These are phyloP conservation scores for Colletotrichum sojae DNA, from an alignment of 2,329 filamentous ascomycete genomes.

Conservation along the genomic window DNA sequence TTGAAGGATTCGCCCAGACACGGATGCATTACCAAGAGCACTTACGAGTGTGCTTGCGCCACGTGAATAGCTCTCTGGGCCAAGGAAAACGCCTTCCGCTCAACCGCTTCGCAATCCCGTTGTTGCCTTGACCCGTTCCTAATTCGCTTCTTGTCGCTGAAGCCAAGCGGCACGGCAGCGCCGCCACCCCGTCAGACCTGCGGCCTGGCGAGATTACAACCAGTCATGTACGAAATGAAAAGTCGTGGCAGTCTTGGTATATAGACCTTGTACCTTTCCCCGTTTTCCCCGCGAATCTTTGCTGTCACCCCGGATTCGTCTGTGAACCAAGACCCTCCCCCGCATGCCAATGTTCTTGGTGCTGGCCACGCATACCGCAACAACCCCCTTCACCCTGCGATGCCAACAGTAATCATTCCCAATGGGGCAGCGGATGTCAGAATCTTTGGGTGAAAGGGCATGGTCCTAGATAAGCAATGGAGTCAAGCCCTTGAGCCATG, in stretches of 20 bases:
- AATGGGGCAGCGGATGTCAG: constrained; percentile 3
- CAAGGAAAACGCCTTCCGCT: not conserved
- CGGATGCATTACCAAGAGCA: not conserved
- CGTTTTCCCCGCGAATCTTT: not conserved
- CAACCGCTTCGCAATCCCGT: not conserved
- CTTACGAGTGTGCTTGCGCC: not conserved
- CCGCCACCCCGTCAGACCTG: constrained; percentile 1
- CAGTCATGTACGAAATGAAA: not conserved
- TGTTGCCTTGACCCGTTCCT: not conserved
- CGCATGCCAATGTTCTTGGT: constrained; percentile 13
- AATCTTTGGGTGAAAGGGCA: not conserved
- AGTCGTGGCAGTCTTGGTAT: not conserved
- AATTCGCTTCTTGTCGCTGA: not conserved
- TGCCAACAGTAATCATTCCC: not conserved
- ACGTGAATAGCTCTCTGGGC: not conserved
- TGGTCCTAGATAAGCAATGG: not conserved
- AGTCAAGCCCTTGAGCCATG: not conserved
- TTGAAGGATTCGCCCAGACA: not conserved
- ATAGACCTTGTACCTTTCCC: not conserved
- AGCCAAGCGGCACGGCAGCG: constrained; percentile 5
- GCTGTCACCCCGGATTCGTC: not conserved
- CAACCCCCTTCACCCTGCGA: not conserved
- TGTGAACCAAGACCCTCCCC: constrained; percentile 1
- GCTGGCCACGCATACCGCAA: not conserved
- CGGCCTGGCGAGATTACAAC: constrained; percentile 2